phyloP scores from a whole-genome alignment of 208 protist genomes.

The Acanthamoeba triangularis region DNA sequence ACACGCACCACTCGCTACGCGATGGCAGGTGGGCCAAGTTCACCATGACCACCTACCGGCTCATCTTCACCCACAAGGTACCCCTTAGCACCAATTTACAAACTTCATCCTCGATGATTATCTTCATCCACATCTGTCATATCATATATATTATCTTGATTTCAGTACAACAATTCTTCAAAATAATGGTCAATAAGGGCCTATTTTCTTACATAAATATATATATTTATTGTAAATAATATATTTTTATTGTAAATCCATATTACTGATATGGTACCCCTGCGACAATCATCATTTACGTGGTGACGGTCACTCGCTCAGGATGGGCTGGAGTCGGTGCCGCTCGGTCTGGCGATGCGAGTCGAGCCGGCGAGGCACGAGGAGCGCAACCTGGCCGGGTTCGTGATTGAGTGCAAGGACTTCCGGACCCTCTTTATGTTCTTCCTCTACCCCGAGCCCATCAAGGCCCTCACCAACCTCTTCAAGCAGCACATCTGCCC shows the following conservation, averaged over 20 bases:
- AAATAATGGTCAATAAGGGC: too few relatives aligned
- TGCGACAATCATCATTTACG: too few relatives aligned
- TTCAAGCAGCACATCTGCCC: not conserved
- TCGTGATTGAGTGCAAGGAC: not conserved
- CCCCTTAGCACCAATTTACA: not conserved
- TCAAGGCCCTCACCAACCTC: not conserved
- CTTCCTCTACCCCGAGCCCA: not conserved
- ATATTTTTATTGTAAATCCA: too few relatives aligned
- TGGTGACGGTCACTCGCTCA: not conserved
- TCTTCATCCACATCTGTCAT: too few relatives aligned
- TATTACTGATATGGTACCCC: too few relatives aligned
- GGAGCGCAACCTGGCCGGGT: not conserved
- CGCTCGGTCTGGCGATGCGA: not conserved
- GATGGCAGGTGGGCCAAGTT: not conserved
- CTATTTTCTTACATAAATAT: too few relatives aligned
- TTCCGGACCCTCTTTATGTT: not conserved
- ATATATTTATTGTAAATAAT: too few relatives aligned
- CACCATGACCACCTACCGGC: not conserved
- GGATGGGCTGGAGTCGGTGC: not conserved
- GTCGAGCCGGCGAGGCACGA: not conserved
- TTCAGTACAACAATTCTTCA: too few relatives aligned
- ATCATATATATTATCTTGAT: too few relatives aligned
- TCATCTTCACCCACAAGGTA: not conserved
- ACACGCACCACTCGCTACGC: not conserved
- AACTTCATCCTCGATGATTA: too few relatives aligned